A percentile compares a stretch with the other conserved stretches of the same genome.
These are phyloP conservation scores for Pelargonium australe DNA, from an alignment of 441 rosid species.

Conservation along the genomic window DNA sequence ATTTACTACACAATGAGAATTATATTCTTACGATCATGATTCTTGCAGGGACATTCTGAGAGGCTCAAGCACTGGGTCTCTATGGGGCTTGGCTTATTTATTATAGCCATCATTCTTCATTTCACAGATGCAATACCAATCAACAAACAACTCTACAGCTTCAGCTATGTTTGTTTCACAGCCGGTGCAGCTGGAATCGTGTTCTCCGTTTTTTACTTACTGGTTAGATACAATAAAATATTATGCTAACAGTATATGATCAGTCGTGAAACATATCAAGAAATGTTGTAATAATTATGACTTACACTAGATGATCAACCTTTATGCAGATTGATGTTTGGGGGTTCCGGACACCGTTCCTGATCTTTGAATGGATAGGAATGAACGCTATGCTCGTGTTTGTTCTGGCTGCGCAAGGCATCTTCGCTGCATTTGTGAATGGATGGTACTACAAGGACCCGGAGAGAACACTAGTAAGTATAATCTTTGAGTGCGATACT, in stretches of 20 bases:
- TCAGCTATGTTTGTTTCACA: conserved; percentile 64
- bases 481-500: neutral
- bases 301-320: neutral
- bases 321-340: conserved; percentile 46
- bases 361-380: conserved; percentile 68
- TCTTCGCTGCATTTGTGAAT: conserved; percentile 51
- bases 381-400: conserved; percentile 71
- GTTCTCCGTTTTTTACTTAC: conserved; percentile 47
- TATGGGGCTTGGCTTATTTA: conserved; percentile 35
- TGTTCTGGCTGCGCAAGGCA: conserved; percentile 70
- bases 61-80: conserved; percentile 64
- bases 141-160: conserved; percentile 68
- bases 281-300: neutral
- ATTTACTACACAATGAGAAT: neutral
- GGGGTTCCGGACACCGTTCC: conserved; percentile 45
- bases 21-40: neutral
- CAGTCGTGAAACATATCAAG: neutral
- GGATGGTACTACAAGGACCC: conserved; percentile 53
- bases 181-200: conserved; percentile 62
- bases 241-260: neutral
- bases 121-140: conserved; percentile 69
- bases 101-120: conserved; percentile 48
- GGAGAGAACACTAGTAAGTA: conserved; percentile 47
- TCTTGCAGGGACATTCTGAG: conserved; percentile 45
- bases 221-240: conserved; percentile 28